Conservation (phyloP, 768 basidiomycete genomes). For the Phaffia australis region DNA sequence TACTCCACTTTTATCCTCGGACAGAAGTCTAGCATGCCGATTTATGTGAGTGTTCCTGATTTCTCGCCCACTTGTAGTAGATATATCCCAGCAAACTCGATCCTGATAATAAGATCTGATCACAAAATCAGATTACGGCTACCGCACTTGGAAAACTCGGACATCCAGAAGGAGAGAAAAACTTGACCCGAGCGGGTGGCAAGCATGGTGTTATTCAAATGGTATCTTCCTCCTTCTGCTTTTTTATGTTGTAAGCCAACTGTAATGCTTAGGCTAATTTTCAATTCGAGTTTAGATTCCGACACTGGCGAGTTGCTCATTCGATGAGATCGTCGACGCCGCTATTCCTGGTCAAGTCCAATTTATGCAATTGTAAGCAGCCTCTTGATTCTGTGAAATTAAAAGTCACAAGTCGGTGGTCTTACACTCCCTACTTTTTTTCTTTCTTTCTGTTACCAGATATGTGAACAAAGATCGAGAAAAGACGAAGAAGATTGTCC, state of each 20-base stretch:
- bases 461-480: conserved; percentile 86
- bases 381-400: not conserved
- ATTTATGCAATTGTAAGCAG: conserved; percentile 67
- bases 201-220: conserved; percentile 67
- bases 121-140: conserved; percentile 47
- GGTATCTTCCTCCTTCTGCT: conserved; percentile 39
- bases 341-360: conserved; percentile 67
- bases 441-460: conserved; percentile 36
- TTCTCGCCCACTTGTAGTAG: not conserved
- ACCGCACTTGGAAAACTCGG: conserved; percentile 84
- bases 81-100: not conserved
- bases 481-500: conserved; percentile 73
- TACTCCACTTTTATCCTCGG: conserved; percentile 12
- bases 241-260: not conserved
- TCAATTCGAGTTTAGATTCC: conserved; percentile 56
- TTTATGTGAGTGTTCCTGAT: conserved; percentile 54
- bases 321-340: conserved; percentile 88
- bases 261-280: not conserved
- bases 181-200: conserved; percentile 75
- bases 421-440: not conserved
- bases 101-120: not conserved
- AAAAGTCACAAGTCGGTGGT: not conserved
- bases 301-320: conserved; percentile 86
- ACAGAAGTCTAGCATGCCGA: conserved; percentile 46
- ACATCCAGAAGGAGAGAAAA: conserved; percentile 89